Evolutionary conservation across 2,329 filamentous ascomycete species (phyloP), one percentile per base, ranked within the genome.

Genomic region (Onygenales sp.): DNA sequence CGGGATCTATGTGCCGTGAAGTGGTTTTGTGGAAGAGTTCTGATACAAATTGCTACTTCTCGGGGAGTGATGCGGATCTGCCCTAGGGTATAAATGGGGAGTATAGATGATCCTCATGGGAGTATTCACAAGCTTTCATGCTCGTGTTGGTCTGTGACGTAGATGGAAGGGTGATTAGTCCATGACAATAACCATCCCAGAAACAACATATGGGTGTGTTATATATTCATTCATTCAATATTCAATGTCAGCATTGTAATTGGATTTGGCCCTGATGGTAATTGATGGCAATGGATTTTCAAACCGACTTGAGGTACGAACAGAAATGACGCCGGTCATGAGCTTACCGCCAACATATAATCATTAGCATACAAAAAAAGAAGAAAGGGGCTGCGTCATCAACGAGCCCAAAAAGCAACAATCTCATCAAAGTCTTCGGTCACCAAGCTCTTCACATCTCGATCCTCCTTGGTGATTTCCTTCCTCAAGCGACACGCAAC

Each of bases 1-100:
- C 44, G 66, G 67, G 9, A 67, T 72, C 27, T 32, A 60, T 56
- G 37, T 53, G 47, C 43, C 48, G 11, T 42, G 1, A 27, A 27
- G 21, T 27, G 1, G 4, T 1, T 27, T 27, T 27, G 21, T 27
- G 21, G 21, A 27, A 27, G 21, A 27, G 21, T 1, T 27, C 21
- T 27, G 21, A 27, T 27, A 3, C 3, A 27, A 27, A 27, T 27
- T 27, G 21, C 21, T 27, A 27, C 21, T 27, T 27, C 21, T 27
- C 21, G 21, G 21, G 21, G 21, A 27, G 4, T 27, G 21, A 27
- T 4, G 21, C 2, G 21, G 4, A 27, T 27, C 21, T 27, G 21
- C 21, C 21, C 21, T 4, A 27, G 21, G 21, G 21, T 27, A 27
- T 27, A 27, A 27, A 27, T 27, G 4, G 21, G 21, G 21, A 4